Base-by-base conservation (phyloP, 2,329 filamentous ascomycete species). In the Calonectria pseudoturangicola region DNA sequence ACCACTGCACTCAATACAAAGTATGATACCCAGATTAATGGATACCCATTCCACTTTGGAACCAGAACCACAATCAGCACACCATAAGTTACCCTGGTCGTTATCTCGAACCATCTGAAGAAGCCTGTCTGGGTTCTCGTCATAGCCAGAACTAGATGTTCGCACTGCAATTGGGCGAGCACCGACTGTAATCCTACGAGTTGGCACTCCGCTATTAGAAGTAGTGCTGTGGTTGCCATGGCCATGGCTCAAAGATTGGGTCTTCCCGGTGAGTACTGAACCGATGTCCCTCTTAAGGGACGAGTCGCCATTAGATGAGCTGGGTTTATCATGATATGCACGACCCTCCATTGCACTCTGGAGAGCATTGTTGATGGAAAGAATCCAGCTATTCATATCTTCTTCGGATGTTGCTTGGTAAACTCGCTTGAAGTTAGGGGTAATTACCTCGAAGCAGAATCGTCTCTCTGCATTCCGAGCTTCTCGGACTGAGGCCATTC, bases 391-490 rank as follows among this genome's bases (percentile, higher is more conserved):
- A 81, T 93, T 95, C 95, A 99, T 98, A 80, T 99, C 97, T 47
- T 99, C 97, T 84, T 98, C 97, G 0, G 96, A 98, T 1, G 96
- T 98, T 48, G 96, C 97, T 85, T 99, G 97, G 83, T 98, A 99
- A 18, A 98, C 96, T 68, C 97, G 92, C 79, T 97, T 98, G 84
- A 93, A 98, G 63, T 97, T 94, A 10, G 97, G 97, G 0, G 97
- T 99, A 72, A 99, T 98, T 65, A 99, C 95, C 85, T 99, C 97
- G 79, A 99, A 99, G 84, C 96, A 98, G 84, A 99, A 99, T 6
- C 97, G 92, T 30, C 97, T 91, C 80, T 99, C 97, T 1, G 96
- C 95, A 83, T 97, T 98, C 28, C 97, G 93, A 48, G 97, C 96
- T 86, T 99, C 97, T 70, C 97, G 92, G 18, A 99, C 97, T 18